phyloP scores from a whole-genome alignment of 1,284 basidiomycete species.

The Xerocomus nothofagi region DNA sequence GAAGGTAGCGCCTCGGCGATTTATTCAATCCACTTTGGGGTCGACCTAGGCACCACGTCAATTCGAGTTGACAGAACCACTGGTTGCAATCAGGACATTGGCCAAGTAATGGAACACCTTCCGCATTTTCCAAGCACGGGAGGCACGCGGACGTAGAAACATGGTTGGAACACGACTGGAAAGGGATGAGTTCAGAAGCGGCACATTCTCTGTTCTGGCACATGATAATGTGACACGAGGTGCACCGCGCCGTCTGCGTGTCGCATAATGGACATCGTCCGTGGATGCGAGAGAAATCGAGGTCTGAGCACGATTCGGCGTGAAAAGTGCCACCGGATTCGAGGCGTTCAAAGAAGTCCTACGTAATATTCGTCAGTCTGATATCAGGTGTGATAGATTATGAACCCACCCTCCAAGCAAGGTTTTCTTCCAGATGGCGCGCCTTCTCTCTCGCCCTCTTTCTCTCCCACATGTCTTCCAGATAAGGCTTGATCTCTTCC shows the following conservation, averaged over 20 bases:
- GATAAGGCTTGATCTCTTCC: constrained; percentile 20
- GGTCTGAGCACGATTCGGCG: background rate
- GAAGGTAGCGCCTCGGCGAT: background rate
- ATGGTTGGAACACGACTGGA: constrained; percentile 21
- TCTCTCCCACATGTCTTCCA: constrained; percentile 13
- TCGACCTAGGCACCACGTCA: constrained; percentile 28
- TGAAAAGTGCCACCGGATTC: background rate
- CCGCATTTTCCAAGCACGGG: constrained; percentile 10
- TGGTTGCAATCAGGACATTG: constrained; percentile 22
- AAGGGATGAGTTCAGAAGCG: constrained; percentile 17
- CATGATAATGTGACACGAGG: constrained; percentile 15
- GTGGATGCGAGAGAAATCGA: background rate
- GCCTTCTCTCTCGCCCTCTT: constrained; percentile 9
- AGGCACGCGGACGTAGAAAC: constrained; percentile 9
- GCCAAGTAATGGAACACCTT: constrained; percentile 18
- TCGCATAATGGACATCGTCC: constrained; percentile 19
- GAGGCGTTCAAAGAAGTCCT: constrained; percentile 24
- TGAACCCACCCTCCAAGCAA: constrained; percentile 17
- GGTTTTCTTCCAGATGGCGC: constrained; percentile 3
- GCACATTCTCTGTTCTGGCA: constrained; percentile 20
- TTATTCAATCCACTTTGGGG: constrained; percentile 2
- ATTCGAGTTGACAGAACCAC: constrained; percentile 26
- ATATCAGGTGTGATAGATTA: background rate
- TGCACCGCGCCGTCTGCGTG: constrained; percentile 11
- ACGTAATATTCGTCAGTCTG: background rate